Base-by-base conservation (phyloP, 441 rosid species). In the Adansonia gregorii region DNA sequence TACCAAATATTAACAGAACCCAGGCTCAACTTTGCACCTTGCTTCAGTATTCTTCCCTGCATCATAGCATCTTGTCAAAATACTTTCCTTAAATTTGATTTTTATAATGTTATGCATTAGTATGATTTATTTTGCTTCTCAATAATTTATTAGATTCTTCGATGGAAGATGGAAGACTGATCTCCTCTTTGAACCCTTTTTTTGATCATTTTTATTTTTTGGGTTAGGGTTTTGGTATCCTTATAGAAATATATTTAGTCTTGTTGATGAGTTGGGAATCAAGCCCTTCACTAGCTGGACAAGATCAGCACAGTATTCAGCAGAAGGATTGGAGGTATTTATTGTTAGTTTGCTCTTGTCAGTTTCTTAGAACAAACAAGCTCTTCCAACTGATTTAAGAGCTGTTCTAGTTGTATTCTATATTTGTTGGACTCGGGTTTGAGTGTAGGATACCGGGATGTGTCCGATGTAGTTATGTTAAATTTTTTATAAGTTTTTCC, bases 191-290 rank as follows among this genome's bases (percentile, higher is more conserved):
- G 60, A 17, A 52, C n/a, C 58, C 75, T 41, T 35, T 17, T 58
- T 54, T 55, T 35, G 39, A 35, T 35, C 11, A 0, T 39, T 22
- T 3, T 59, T 59, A 8, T 63, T n/a, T 41, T 43, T 12, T 31
- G 12, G 63, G 14, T 6, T 74, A 92, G 94, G 94, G 22, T 92
- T 89, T 80, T 86, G 91, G 91, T 77, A 84, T 81, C 91, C 93
- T 10, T 86, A 84, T 79, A 81, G 79, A 77, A 89, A 91, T 64
- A 88, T 90, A 82, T 90, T 82, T 77, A 76, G 86, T 76, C 88
- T 92, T 19, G 88, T 88, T 15, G 84, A 89, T 79, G 91, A 87
- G 82, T 80, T 87, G 77, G 94, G 88, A 19, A 69, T 87, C 73
- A 80, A 83, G 67, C 92, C 92, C 69, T 90, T 87, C 81, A 89